Evolutionary conservation across 768 basidiomycete genomes (phyloP).

Genomic region (Panaeolus cyanescens): DNA sequence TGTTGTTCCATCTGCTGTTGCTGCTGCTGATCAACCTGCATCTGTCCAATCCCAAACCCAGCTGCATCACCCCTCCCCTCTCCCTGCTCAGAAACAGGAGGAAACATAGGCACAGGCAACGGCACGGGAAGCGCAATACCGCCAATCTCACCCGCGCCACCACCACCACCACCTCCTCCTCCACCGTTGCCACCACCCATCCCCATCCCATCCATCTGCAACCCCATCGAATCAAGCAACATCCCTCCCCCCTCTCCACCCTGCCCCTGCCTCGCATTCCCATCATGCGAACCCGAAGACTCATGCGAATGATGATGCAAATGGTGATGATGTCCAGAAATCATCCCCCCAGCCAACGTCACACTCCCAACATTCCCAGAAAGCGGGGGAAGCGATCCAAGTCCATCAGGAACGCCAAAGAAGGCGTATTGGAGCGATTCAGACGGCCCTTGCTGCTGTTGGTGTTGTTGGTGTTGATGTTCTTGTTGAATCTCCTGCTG

Average conservation of each 20-base stretch:
- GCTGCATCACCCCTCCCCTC: not conserved
- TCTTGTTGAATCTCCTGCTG: not conserved
- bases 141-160: not conserved
- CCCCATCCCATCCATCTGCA: not conserved
- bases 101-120: not conserved
- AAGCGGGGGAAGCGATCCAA: not conserved
- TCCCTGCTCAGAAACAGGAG: not conserved
- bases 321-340: not conserved
- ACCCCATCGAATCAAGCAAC: not conserved
- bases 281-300: not conserved
- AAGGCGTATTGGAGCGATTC: not conserved
- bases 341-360: not conserved
- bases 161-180: not conserved
- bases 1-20: not conserved
- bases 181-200: not conserved
- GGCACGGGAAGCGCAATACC: not conserved
- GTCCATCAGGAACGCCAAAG: no score
- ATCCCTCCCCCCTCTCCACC: not conserved
- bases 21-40: slow-evolving; percentile 7
- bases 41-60: not conserved
- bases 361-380: not conserved
- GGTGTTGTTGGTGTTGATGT: not conserved
- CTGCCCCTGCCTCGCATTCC: not conserved
- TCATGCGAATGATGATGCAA: not conserved
- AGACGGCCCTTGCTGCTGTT: not conserved